Conservation (phyloP, 164 flowering plant genomes). For the Buxus sempervirens region DNA sequence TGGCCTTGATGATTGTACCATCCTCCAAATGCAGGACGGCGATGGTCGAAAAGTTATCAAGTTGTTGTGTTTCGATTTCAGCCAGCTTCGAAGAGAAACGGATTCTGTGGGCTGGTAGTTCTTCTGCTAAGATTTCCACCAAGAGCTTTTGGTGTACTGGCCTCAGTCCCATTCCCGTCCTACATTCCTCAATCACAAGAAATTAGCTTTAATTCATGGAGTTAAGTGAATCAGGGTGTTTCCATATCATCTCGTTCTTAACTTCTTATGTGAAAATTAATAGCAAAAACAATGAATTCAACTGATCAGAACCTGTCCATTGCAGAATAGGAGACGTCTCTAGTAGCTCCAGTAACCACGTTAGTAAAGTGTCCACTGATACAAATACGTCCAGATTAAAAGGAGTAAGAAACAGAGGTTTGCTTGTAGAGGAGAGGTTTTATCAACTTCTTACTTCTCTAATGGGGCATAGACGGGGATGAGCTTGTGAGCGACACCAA, state of each 20-base stretch:
- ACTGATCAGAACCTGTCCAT: neutral
- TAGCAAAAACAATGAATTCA: too few relatives aligned
- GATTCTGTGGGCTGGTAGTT: neutral
- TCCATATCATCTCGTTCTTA: too few relatives aligned
- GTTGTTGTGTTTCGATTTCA: neutral
- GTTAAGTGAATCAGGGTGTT: too few relatives aligned
- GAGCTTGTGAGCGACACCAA: constrained; percentile 3
- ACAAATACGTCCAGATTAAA: neutral
- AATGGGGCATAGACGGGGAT: neutral
- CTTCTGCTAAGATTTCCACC: constrained; percentile 1
- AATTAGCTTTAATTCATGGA: neutral
- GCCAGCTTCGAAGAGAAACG: neutral
- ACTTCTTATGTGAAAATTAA: too few relatives aligned
- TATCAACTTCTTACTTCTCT: neutral
- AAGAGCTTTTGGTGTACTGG: constrained; percentile 4
- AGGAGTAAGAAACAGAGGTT: too few relatives aligned
- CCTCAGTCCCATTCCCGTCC: neutral
- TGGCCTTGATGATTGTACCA: constrained; percentile 9
- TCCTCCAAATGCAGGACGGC: constrained; percentile 1
- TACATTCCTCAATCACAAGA: neutral
- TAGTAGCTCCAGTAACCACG: neutral
- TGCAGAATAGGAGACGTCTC: neutral
- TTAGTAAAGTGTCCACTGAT: neutral
- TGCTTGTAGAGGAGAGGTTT: too few relatives aligned
- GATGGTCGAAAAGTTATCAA: neutral